Evolutionary conservation across 495 filamentous ascomycete genomes (phyloP).

Genomic region (Oidiodendron maius): DNA sequence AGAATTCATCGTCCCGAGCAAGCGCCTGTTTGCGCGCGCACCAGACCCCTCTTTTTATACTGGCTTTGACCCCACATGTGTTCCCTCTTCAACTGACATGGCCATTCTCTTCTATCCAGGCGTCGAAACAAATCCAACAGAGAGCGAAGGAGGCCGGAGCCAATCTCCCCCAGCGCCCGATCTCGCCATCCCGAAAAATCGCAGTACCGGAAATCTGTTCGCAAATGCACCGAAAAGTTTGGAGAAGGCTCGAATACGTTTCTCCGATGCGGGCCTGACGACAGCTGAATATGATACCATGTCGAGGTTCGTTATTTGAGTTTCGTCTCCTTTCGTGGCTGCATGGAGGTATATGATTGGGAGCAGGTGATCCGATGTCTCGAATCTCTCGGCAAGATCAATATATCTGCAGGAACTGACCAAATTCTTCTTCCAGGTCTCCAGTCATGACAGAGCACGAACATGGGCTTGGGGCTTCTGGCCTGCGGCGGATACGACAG

Average conservation of each 20-base stretch:
- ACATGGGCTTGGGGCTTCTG: constrained; percentile 58
- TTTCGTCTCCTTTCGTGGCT: background rate
- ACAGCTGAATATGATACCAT: constrained; percentile 42
- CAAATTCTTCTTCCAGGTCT: constrained; percentile 27
- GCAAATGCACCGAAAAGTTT: constrained; percentile 28
- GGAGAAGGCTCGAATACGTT: constrained; percentile 39
- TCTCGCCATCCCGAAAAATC: constrained; percentile 51
- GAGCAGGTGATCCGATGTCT: constrained; percentile 23
- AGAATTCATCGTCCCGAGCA: constrained; percentile 10
- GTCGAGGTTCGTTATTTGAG: constrained; percentile 35
- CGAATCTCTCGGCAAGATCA: constrained; percentile 7
- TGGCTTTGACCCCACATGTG: too few species aligned
- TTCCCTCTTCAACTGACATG: too few species aligned
- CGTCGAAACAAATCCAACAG: constrained; percentile 14
- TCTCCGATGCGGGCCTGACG: constrained; percentile 45
- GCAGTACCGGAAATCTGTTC: constrained; percentile 56
- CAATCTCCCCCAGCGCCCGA: constrained; percentile 1
- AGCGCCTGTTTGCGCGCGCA: constrained; percentile 4
- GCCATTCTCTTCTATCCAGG: constrained; percentile 9
- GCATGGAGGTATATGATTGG: background rate
- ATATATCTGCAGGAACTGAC: constrained; percentile 11
- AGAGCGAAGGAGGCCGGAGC: constrained; percentile 10
- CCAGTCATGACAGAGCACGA: constrained; percentile 52
- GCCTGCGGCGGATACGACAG: constrained; percentile 88
- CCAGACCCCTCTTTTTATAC: constrained; percentile 5